phyloP scores from a whole-genome alignment of 768 basidiomycete species.

The Termitomyces heimii region DNA sequence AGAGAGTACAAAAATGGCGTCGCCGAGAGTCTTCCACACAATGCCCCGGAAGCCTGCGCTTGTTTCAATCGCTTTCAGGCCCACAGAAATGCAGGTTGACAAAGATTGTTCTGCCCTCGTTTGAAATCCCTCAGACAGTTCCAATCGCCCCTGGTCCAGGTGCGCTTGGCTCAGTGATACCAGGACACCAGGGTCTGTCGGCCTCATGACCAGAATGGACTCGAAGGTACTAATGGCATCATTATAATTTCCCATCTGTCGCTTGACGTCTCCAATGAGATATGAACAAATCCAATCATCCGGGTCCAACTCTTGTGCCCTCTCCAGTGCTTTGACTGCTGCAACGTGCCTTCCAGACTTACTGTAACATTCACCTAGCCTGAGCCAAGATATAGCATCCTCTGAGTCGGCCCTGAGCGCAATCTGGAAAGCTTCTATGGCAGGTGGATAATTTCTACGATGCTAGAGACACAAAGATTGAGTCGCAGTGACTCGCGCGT shows the following conservation, averaged over 20 bases:
- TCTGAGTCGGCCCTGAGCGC: constrained; percentile 72
- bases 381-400: constrained; percentile 82
- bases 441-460: constrained; percentile 60
- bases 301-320: constrained; percentile 67
- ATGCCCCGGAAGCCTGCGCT: constrained; percentile 62
- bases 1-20: constrained; percentile 68
- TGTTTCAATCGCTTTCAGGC: constrained; percentile 41
- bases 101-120: constrained; percentile 74
- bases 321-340: constrained; percentile 79
- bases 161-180: constrained; percentile 67
- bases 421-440: constrained; percentile 84
- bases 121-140: constrained; percentile 65
- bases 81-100: constrained; percentile 46
- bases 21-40: constrained; percentile 81
- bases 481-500: not conserved
- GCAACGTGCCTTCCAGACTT: constrained; percentile 86
- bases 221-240: constrained; percentile 70
- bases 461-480: constrained; percentile 34
- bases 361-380: constrained; percentile 88
- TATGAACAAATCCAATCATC: constrained; percentile 81
- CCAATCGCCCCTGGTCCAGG: constrained; percentile 62
- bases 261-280: constrained; percentile 80
- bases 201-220: constrained; percentile 45
- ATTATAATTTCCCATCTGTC: constrained; percentile 65
- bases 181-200: constrained; percentile 67